phyloP scores from a whole-genome alignment of 495 filamentous ascomycete genomes.

The Aspergillus ellipticus region DNA sequence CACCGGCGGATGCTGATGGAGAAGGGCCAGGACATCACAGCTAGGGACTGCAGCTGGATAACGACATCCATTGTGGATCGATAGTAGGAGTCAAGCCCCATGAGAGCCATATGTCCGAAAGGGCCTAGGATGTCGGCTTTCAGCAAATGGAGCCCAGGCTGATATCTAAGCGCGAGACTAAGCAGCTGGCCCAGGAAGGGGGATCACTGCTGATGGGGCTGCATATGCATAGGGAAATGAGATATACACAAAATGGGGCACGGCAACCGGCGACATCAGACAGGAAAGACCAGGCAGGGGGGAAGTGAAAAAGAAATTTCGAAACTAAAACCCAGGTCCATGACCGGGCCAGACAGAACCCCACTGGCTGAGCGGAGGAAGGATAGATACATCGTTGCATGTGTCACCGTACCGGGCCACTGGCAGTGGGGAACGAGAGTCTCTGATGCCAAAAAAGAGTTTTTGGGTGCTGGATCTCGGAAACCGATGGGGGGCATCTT shows the following conservation, averaged over 20 bases:
- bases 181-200: conserved; percentile 15
- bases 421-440: not conserved
- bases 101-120: conserved; percentile 16
- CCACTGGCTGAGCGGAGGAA: not conserved
- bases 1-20: conserved; percentile 28
- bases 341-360: not conserved
- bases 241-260: conserved; percentile 1
- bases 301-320: not conserved
- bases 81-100: conserved; percentile 8
- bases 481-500: not conserved
- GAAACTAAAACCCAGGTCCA: not conserved
- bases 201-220: conserved; percentile 5
- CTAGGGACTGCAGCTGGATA: conserved; percentile 27
- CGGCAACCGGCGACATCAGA: not conserved
- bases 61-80: conserved; percentile 28
- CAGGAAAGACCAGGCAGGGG: not conserved
- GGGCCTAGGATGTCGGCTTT: conserved; percentile 7
- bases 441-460: not conserved
- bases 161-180: conserved; percentile 15
- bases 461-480: not conserved
- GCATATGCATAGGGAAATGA: conserved; percentile 6
- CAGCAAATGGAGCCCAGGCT: conserved; percentile 8
- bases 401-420: not conserved
- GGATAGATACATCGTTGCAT: not conserved
- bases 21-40: conserved; percentile 24